Percentiles rank a stretch among this genome's conserved stretches.
phyloP scores from a whole-genome alignment of 176 grass and related monocot genomes.

The Oropetium thomaeum region DNA sequence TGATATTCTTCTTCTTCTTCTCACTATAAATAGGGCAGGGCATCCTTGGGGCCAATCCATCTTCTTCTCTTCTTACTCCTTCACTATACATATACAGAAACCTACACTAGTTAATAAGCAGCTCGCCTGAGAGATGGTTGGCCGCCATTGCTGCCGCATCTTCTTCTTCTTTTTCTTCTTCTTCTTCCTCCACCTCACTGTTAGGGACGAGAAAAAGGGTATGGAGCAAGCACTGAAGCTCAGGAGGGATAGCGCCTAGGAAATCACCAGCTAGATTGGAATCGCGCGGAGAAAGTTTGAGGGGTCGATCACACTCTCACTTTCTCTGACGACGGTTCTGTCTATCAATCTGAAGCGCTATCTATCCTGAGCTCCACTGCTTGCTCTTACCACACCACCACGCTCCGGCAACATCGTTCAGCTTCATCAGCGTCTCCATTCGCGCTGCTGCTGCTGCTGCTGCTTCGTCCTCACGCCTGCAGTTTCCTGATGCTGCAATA shows the following conservation, averaged over 20 bases:
- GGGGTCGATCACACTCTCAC: not conserved
- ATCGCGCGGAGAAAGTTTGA: not conserved
- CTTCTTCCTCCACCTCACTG: not conserved
- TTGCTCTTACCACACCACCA: constrained; percentile 36
- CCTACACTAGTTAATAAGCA: no score
- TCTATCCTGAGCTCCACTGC: constrained; percentile 68
- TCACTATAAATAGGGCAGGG: constrained; percentile 49
- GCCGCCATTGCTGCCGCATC: not conserved
- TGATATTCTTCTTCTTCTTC: not conserved
- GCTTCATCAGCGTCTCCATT: no score
- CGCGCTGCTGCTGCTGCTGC: no score
- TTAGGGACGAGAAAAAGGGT: constrained; percentile 25
- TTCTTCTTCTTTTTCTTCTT: not conserved
- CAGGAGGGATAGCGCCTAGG: constrained; percentile 66
- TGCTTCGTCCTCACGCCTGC: not conserved
- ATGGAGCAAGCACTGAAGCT: constrained; percentile 54
- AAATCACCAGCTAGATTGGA: constrained; percentile 28
- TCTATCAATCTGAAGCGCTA: constrained; percentile 44
- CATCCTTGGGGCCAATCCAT: constrained; percentile 21
- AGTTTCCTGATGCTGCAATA: not conserved
- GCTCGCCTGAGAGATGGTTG: not conserved
- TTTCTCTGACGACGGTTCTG: constrained; percentile 15
- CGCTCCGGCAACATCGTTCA: not conserved
- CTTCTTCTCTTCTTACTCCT: constrained; percentile 9
- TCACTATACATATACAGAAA: not conserved